Evolutionary conservation across 1,139 yeast genomes (phyloP).

Genomic region (Saccharomyces hybrid): DNA sequence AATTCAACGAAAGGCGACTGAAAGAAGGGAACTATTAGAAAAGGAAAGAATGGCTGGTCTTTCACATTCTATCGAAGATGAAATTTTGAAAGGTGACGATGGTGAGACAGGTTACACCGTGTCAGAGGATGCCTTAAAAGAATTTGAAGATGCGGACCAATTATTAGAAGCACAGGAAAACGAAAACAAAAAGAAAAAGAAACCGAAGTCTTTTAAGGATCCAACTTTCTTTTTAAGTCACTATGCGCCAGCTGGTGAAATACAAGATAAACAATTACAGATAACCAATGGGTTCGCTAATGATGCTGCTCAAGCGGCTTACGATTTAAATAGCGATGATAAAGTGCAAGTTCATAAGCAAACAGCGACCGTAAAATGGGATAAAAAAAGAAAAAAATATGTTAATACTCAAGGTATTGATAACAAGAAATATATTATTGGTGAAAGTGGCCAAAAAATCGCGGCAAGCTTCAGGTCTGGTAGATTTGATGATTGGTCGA

Average conservation of each 20-base stretch:
- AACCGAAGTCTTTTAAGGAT: conserved; percentile 52
- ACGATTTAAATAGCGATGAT: conserved; percentile 80
- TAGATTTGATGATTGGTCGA: conserved; percentile 84
- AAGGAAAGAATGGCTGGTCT: conserved; percentile 73
- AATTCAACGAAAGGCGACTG: conserved; percentile 68
- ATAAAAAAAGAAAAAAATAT: conserved; percentile 86
- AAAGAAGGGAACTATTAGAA: conserved; percentile 58
- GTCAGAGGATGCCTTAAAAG: conserved; percentile 45
- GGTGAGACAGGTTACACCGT: conserved; percentile 53
- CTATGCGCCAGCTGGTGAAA: conserved; percentile 72
- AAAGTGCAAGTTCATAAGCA: conserved; percentile 52
- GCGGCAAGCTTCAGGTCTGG: conserved; percentile 94
- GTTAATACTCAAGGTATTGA: conserved; percentile 74
- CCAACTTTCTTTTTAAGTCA: conserved; percentile 82
- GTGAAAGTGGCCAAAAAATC: conserved; percentile 88
- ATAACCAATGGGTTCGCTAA: conserved; percentile 61
- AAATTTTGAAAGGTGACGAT: conserved; percentile 46
- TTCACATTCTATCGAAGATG: conserved; percentile 65
- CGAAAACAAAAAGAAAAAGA: conserved; percentile 28
- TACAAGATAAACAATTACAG: conserved; percentile 77
- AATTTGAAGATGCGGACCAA: conserved; percentile 59
- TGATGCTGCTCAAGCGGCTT: conserved; percentile 77
- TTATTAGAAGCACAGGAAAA: conserved; percentile 33
- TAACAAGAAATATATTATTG: conserved; percentile 72
- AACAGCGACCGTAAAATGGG: conserved; percentile 82